phyloP scores from a whole-genome alignment of 2,329 filamentous ascomycete species.

The Pestalotiopsis sp. region DNA sequence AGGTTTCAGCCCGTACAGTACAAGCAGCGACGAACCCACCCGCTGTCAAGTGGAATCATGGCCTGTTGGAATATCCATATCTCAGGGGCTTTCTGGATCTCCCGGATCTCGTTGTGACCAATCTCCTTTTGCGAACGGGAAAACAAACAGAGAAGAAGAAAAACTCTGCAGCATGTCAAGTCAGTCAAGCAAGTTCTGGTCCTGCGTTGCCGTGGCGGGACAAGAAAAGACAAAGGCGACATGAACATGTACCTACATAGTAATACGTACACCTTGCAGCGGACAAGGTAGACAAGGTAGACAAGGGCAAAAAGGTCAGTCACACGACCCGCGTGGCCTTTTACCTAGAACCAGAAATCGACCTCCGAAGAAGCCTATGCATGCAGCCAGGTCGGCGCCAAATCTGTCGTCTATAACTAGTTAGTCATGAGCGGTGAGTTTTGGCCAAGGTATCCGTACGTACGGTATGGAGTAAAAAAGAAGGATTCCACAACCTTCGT shows the following conservation, averaged over 20 bases:
- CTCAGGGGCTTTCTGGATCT: not conserved
- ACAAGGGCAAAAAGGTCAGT: too few relatives aligned
- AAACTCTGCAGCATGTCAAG: not conserved
- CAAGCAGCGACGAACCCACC: not conserved
- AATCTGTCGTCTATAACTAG: not conserved
- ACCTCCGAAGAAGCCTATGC: not conserved
- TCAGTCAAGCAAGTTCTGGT: not conserved
- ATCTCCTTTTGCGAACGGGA: not conserved
- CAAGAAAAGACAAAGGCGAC: not conserved
- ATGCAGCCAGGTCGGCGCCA: not conserved
- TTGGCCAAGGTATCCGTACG: not conserved
- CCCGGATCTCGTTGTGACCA: not conserved
- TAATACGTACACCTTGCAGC: too few relatives aligned
- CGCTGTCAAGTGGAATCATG: not conserved
- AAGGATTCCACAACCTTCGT: not conserved
- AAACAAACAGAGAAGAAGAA: not conserved
- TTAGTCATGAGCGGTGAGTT: conserved; percentile 11
- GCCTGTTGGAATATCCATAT: not conserved
- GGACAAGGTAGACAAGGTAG: too few relatives aligned
- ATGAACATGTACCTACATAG: not conserved
- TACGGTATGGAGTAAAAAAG: not conserved
- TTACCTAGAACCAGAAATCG: too few relatives aligned
- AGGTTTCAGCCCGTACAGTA: not conserved
- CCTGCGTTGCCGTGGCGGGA: not conserved
- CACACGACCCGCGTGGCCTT: too few relatives aligned